phyloP scores from a whole-genome alignment of 805 yeast genomes.

The Monosporozyma aquatica region DNA sequence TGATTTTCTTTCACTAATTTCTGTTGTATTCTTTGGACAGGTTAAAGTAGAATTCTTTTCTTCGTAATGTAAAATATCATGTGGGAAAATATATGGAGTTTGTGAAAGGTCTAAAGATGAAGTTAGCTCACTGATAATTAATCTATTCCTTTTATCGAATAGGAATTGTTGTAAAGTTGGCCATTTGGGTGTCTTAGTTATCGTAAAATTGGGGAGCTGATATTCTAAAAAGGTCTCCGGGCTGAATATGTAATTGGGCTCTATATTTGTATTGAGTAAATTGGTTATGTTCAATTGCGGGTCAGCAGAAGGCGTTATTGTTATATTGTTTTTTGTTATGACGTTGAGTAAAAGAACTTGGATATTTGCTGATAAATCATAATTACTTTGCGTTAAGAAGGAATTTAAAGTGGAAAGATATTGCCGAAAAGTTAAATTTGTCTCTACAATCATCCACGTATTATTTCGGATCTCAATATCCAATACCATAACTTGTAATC shows the following conservation, averaged over 20 bases:
- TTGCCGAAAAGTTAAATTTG: constrained; percentile 18
- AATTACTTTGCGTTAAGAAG: constrained; percentile 36
- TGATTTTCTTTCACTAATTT: constrained; percentile 9
- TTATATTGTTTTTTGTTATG: background rate
- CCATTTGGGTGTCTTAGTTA: constrained; percentile 15
- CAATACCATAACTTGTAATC: constrained; percentile 39
- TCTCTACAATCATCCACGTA: constrained; percentile 17
- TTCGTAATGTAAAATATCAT: constrained; percentile 17
- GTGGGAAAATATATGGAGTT: constrained; percentile 23
- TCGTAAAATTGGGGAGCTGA: background rate
- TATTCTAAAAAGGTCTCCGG: constrained; percentile 14
- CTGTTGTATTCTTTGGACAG: constrained; percentile 14
- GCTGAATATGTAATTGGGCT: constrained; percentile 22
- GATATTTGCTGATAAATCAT: constrained; percentile 38
- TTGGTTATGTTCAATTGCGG: constrained; percentile 13
- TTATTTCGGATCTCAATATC: constrained; percentile 51
- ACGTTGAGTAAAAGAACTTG: constrained; percentile 35
- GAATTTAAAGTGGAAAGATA: constrained; percentile 25
- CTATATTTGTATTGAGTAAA: constrained; percentile 13
- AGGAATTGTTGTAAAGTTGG: constrained; percentile 33
- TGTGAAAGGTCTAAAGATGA: constrained; percentile 14
- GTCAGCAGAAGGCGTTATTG: background rate
- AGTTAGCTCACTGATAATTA: constrained; percentile 31
- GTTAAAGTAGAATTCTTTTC: constrained; percentile 14
- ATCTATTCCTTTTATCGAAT: constrained; percentile 28